A percentile compares a stretch with the other conserved stretches of the same genome.
Conservation (phyloP, 192 early-diverging fungal species). For the Coemansia sp. region DNA sequence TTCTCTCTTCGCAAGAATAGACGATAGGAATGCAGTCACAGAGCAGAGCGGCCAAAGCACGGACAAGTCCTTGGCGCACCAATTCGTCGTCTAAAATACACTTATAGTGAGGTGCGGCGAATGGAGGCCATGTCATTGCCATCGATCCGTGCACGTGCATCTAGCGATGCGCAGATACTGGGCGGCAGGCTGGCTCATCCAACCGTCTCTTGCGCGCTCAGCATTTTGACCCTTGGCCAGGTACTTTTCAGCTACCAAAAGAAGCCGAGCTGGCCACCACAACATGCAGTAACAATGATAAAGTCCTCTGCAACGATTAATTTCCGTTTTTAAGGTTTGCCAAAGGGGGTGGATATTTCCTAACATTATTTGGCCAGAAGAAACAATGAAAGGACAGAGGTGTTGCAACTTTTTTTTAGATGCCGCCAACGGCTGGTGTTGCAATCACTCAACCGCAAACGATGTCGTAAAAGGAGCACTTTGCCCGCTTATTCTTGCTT, state of each 20-base stretch:
- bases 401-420: constrained; percentile 1
- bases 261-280: no score
- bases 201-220: neutral
- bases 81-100: no score
- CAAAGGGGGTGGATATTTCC: no score
- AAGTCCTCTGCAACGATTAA: neutral
- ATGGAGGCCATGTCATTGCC: neutral
- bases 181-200: no score
- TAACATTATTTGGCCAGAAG: neutral
- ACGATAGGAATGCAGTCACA: no score
- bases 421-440: neutral
- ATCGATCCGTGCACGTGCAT: neutral
- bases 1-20: no score
- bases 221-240: neutral
- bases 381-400: neutral
- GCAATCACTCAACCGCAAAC: neutral
- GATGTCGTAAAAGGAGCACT: no score
- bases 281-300: neutral
- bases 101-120: no score
- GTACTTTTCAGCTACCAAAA: neutral
- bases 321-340: neutral
- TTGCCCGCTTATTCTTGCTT: no score
- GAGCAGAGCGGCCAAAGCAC: no score
- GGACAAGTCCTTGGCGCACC: no score
- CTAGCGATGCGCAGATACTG: neutral